Base-by-base conservation (phyloP, 768 basidiomycete genomes). In the Sporobolomyces phaffii region DNA sequence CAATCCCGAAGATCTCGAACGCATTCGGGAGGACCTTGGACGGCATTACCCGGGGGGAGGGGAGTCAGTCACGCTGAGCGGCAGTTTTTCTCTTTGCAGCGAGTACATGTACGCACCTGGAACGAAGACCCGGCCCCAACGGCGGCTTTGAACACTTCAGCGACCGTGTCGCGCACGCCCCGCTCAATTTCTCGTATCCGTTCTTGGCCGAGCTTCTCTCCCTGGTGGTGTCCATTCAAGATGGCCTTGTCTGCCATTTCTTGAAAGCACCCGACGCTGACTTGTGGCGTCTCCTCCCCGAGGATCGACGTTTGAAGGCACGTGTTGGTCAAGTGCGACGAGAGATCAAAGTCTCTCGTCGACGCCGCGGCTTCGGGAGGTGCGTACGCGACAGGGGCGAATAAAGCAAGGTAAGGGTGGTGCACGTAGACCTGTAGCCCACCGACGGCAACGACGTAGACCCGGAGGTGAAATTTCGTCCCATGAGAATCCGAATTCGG, bases 1-100 rank as follows among this genome's bases (percentile, higher is more conserved):
- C 96, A n/a, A 89, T 83, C 0, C 96, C 96, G 74, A 87, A 98
- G 20, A 98, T 83, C 76, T 98, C 94, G 75, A 97, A 98, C 0
- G 89, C 90, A 75, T 97, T 97, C 1, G 89, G 86, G 26, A 91
- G 76, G 2, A 88, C 83, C 89, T 96, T n/a, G n/a, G n/a, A n/a
- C n/a, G n/a, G n/a, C n/a, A n/a, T n/a, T n/a, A n/a, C n/a, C n/a
- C n/a, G n/a, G n/a, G n/a, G n/a, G n/a, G n/a, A n/a, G n/a, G n/a
- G n/a, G n/a, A n/a, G n/a, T n/a, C n/a, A n/a, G n/a, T n/a, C n/a
- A n/a, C n/a, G n/a, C n/a, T n/a, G n/a, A n/a, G n/a, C n/a, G n/a
- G n/a, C n/a, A n/a, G n/a, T n/a, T n/a, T n/a, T n/a, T n/a, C n/a
- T n/a, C n/a, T n/a, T n/a, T n/a, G n/a, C n/a, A n/a, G n/a, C n/a